Evolutionary conservation across 169 alveolate species (phyloP), one percentile per base, ranked within the genome.

Genomic region (Cryptosporidium meleagridis): DNA sequence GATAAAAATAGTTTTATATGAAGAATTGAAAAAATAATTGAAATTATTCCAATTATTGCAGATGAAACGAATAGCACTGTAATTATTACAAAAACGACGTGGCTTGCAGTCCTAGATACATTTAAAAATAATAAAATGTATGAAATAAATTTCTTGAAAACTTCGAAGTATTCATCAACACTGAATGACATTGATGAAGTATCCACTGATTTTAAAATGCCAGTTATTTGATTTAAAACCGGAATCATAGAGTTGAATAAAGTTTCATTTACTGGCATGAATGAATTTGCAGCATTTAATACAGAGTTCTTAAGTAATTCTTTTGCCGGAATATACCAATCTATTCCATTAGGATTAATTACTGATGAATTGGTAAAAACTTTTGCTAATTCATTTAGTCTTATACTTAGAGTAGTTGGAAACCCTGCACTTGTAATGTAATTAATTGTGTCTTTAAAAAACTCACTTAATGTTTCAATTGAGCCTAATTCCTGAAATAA

Each of bases 371-470:
- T 80, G 3, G 62, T 62, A 62, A 80, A 62, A 61, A 80, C 73
- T 1, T 9, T 3, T 35, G 45, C 89, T 3, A 80, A 44, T 12
- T 80, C 89, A 26, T 45, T 26, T 44, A 80, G 18, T 37, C 89
- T 33, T 26, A 44, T 51, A 48, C 80, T 65, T 12, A 80, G 75
- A 18, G 53, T 41, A 0, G 89, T 80, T 59, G 80, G 41, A 62
- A 80, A 80, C 53, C 89, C 89, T 37, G 75, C 89, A 61, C 80
- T 62, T 33, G 16, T 44, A 37, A 80, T 80, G 29, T 62, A 80
- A 23, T 62, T 48, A 29, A 62, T 31, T 26, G 69, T 80, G 3
- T 39, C 52, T 33, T 80, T 41, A 39, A 45, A 29, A 39, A 80
- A 39, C 9, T 58, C 39, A 44, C 26, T 33, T 29, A 80, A 18